A percentile compares a stretch with the other conserved stretches of the same genome.
phyloP scores from a whole-genome alignment of 169 alveolate genomes.

The Neospora caninum region DNA sequence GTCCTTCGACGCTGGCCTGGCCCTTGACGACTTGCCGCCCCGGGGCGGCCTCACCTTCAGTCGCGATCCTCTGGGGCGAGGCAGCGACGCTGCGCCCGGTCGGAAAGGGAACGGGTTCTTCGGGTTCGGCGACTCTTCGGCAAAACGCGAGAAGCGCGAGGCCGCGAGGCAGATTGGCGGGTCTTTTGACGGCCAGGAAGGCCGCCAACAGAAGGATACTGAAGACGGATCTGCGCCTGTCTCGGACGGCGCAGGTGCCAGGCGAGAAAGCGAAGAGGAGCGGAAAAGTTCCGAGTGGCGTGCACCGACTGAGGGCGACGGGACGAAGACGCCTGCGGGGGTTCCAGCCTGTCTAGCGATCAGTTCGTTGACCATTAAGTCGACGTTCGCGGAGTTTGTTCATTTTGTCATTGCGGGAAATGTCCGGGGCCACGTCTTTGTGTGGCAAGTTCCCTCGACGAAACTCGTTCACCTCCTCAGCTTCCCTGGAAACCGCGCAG shows the following conservation, averaged over 20 bases:
- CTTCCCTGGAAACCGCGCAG: background rate
- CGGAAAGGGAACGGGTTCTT: background rate
- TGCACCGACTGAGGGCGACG: background rate
- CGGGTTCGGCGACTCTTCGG: too few relatives aligned
- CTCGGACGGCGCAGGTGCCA: too few relatives aligned
- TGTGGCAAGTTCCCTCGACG: slow-evolving; percentile 53
- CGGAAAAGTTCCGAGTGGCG: background rate
- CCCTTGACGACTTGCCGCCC: background rate
- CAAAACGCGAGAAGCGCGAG: too few relatives aligned
- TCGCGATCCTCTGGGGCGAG: background rate
- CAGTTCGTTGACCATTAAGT: slow-evolving; percentile 18
- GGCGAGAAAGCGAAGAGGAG: too few relatives aligned
- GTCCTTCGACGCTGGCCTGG: background rate
- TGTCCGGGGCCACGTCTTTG: slow-evolving; percentile 21
- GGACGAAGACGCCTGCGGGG: background rate
- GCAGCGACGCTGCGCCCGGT: background rate
- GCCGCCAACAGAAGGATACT: too few relatives aligned
- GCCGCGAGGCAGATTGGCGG: too few relatives aligned
- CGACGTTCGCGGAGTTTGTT: slow-evolving; percentile 45
- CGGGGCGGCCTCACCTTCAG: slow-evolving; percentile 8
- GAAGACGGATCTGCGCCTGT: too few relatives aligned
- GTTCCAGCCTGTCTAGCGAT: background rate
- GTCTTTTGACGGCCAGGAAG: too few relatives aligned
- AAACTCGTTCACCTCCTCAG: slow-evolving; percentile 30
- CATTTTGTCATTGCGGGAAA: slow-evolving; percentile 46